Percentiles rank a stretch among this genome's conserved stretches.
Evolutionary conservation across 2,329 filamentous ascomycete species (phyloP).

Genomic region (Monilinia vaccinii-corymbosi): DNA sequence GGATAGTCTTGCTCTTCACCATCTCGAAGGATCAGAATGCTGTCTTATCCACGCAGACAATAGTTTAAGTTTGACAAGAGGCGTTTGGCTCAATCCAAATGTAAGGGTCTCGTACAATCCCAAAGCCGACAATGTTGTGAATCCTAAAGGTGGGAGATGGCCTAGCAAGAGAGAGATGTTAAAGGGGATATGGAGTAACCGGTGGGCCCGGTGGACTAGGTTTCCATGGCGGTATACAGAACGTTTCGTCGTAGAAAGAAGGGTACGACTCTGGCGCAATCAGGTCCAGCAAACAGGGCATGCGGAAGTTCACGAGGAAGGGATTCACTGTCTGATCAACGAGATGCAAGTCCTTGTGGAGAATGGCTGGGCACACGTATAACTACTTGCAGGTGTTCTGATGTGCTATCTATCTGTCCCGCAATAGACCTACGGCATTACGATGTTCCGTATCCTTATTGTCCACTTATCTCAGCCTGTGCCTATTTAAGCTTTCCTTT

Average conservation of each 20-base stretch:
- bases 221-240: slow-evolving; percentile 26
- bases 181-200: slow-evolving; percentile 49
- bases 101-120: slow-evolving; percentile 58
- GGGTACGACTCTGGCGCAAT: slow-evolving; percentile 21
- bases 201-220: slow-evolving; percentile 39
- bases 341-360: slow-evolving; percentile 51
- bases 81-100: slow-evolving; percentile 60
- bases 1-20: slow-evolving; percentile 50
- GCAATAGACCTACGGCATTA: too few relatives aligned
- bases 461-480: too few relatives aligned
- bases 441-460: too few relatives aligned
- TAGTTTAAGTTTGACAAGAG: slow-evolving; percentile 30
- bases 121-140: slow-evolving; percentile 35
- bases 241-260: slow-evolving; percentile 17
- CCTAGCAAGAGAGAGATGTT: slow-evolving; percentile 35
- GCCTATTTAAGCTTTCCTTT: too few relatives aligned
- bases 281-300: slow-evolving; percentile 29
- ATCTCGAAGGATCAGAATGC: slow-evolving; percentile 71
- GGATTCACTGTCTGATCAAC: slow-evolving; percentile 46
- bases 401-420: too few relatives aligned
- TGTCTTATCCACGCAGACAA: slow-evolving; percentile 71
- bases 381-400: neutral
- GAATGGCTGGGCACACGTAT: slow-evolving; percentile 48
- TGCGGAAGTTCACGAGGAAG: slow-evolving; percentile 33
- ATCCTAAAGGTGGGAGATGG: slow-evolving; percentile 16